Evolutionary conservation across 495 filamentous ascomycete species (phyloP), one percentile per base, ranked within the genome.

Genomic region (Penicillium cosmopolitanum): DNA sequence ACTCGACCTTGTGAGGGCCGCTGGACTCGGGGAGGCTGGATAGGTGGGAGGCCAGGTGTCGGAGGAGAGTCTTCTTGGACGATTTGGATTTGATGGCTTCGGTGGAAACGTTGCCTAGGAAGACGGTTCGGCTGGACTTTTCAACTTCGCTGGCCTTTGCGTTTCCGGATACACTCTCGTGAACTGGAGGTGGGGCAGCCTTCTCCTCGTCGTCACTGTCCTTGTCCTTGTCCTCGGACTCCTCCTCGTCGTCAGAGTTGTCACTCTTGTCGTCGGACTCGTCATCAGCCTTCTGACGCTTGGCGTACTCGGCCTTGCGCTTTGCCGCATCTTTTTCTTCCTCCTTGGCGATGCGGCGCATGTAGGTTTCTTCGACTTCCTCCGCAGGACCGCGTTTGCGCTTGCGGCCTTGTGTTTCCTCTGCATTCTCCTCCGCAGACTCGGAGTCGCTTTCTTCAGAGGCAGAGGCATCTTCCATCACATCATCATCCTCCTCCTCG

Each of bases 61-160:
- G 77, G 31, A 92, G 69, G 15, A 97, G 81, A 18, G 82, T 82
- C 73, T 92, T 96, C 73, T 89, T 91, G 3, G 84, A 90, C 1
- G 83, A 72, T 65, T 93, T 92, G 5, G 90, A 94, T 35, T 85
- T 90, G 62, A 98, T 89, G 11, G 91, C 91, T 48, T 85, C 71
- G 13, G 81, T 88, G 6, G 92, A 93, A 28, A 98, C 89, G 65
- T 99, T 99, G 61, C 89, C 90, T 28, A 99, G 78, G 73, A 97
- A 99, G 44, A 99, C 85, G 4, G 96, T 98, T 19, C 95, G 88
- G 56, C 84, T 84, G 15, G 95, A 91, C 73, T 96, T 97, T 40
- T 95, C 89, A 0, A 96, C 56, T 58, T 96, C 92, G 34, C 65
- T 55, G 3, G 74, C 65, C 18, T 80, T 75, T 50, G 71, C 68